Base-by-base conservation (phyloP, 345 rosid species). In the Ricinus communis region DNA sequence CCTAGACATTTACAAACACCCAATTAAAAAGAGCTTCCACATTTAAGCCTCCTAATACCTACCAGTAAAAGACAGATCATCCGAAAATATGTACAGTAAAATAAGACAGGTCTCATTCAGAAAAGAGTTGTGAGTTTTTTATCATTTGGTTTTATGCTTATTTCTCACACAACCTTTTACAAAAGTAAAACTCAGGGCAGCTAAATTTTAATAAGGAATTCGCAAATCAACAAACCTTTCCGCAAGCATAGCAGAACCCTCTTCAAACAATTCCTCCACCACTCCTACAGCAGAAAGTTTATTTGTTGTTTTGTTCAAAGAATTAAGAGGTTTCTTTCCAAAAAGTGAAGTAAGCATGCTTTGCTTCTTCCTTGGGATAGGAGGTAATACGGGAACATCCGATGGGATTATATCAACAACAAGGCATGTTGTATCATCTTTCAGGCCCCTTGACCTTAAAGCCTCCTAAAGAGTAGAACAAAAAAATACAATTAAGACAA, bases 251-350 rank as follows among this genome's bases (percentile, higher is more conserved):
- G 99, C 99, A 63, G 98, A 91, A 76, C 99, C 99, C 86, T 96
- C 99, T 90, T 96, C 99, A 74, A 96, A 96, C 83, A 96, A 85
- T 77, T 96, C 99, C 81, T 93, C 97, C 70, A 94, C 98, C 74
- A 83, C 91, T 63, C 98, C 99, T 50, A 93, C 93, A 64, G 97
- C 82, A 58, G 98, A 90, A 58, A 96, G 98, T 84, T 93, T 91
- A 78, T 76, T 96, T 33, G 94, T 77, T 25, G 85, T 74, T 76
- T 87, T 92, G 78, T 74, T 83, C 41, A 75, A 71, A 60, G 85
- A 69, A 72, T 71, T 83, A 31, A 24, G 74, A 50, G 82, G 80
- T 70, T 80, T 88, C 80, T 85, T 93, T 75, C 93, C 87, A 33
- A 88, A 85, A 43, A 94, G 75, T 57, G 91, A 83, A 74, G 77